Evolutionary conservation across 176 grass and related monocot genomes (phyloP).

Genomic region (Luzula sylvatica): DNA sequence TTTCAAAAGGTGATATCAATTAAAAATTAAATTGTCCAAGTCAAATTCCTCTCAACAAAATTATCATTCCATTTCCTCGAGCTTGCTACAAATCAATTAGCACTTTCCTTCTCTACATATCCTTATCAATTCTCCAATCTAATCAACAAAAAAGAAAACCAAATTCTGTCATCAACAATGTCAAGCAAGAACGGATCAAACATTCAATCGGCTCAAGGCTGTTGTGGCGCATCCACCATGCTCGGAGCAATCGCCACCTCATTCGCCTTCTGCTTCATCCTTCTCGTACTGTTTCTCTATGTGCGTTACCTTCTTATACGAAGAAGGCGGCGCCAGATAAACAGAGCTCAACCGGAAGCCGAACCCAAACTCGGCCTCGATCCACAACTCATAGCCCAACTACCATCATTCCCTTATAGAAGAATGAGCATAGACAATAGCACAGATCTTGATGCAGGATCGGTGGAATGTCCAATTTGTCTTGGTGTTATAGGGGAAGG

Average conservation of each 20-base stretch:
- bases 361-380: constrained; percentile 38
- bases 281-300: constrained; percentile 35
- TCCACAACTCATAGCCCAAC: constrained; percentile 33
- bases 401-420: constrained; percentile 41
- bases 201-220: neutral
- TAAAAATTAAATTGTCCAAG: neutral
- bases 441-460: neutral
- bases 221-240: constrained; percentile 28
- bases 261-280: constrained; percentile 31
- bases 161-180: too few species aligned
- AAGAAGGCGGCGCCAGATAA: neutral
- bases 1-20: too few species aligned
- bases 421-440: neutral
- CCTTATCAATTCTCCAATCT: neutral
- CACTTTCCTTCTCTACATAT: neutral
- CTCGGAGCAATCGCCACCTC: constrained; percentile 24
- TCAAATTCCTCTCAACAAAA: neutral
- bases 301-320: constrained; percentile 14
- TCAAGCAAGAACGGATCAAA: neutral
- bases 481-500: constrained; percentile 40
- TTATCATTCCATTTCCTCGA: neutral
- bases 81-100: neutral
- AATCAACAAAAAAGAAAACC: too few species aligned
- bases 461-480: constrained; percentile 54
- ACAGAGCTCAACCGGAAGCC: neutral